These are phyloP conservation scores for Cymbopogon flexuosus DNA, from an alignment of 202 grass and related monocot species.

Conservation along the genomic window DNA sequence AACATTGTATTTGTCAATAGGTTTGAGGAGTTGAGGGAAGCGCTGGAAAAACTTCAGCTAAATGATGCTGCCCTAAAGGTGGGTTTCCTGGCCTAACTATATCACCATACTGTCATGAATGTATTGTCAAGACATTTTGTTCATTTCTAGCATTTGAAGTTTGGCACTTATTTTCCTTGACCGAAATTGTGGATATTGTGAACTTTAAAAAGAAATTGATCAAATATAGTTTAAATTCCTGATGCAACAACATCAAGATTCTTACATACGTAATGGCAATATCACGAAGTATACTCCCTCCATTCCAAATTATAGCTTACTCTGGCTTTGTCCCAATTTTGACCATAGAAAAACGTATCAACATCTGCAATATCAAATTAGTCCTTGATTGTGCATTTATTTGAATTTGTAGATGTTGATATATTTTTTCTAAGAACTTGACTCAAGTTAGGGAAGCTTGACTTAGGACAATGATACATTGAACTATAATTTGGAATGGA, in stretches of 20 bases:
- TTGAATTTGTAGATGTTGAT: neutral
- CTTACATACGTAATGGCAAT: neutral
- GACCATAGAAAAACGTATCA: neutral
- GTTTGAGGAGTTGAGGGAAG: slow-evolving; percentile 87
- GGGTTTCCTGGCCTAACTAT: slow-evolving; percentile 23
- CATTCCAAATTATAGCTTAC: neutral
- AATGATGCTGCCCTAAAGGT: slow-evolving; percentile 97
- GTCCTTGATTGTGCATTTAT: neutral
- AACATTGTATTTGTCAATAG: slow-evolving; percentile 37
- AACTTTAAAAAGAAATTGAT: slow-evolving; percentile 18
- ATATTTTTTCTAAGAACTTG: neutral
- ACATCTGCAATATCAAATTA: neutral
- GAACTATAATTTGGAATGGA: neutral
- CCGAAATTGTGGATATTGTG: neutral
- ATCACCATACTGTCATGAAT: slow-evolving; percentile 12
- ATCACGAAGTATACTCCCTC: neutral
- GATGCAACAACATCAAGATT: slow-evolving; percentile 1
- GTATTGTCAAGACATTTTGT: neutral
- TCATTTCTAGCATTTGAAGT: neutral
- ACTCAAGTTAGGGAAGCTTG: neutral
- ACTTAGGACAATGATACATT: neutral
- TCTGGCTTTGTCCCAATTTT: neutral
- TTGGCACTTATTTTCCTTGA: neutral
- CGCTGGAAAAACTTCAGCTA: slow-evolving; percentile 88
- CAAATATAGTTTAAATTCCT: slow-evolving; percentile 22